These are phyloP conservation scores for Coleophoma eucalyptorum DNA, from an alignment of 2,329 filamentous ascomycete species.

Conservation along the genomic window DNA sequence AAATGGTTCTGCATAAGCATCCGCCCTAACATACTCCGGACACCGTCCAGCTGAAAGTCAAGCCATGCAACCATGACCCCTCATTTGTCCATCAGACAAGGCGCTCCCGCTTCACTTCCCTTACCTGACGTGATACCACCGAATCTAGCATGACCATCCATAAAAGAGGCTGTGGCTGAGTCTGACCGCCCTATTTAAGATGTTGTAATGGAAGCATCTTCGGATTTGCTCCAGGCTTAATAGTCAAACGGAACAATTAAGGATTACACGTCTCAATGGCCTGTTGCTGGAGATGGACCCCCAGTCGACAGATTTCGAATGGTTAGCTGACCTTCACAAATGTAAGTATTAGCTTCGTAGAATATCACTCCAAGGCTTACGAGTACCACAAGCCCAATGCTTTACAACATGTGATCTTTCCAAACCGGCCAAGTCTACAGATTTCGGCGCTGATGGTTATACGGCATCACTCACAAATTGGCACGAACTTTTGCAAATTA, in stretches of 20 bases:
- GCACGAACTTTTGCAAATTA: constrained; percentile 17
- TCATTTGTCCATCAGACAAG: too few species aligned
- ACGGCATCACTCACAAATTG: constrained; percentile 15
- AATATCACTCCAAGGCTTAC: neutral
- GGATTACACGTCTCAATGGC: neutral
- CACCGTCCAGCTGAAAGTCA: neutral
- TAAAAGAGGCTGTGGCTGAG: too few species aligned
- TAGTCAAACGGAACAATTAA: neutral
- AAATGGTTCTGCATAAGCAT: neutral
- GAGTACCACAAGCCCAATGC: constrained; percentile 7
- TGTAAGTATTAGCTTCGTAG: constrained; percentile 2
- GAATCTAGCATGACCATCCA: too few species aligned
- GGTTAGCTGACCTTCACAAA: constrained; percentile 11
- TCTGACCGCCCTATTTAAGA: too few species aligned
- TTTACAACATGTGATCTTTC: constrained; percentile 11
- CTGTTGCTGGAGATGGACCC: neutral
- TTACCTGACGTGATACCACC: too few species aligned
- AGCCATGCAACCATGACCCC: neutral
- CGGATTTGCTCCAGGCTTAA: too few species aligned
- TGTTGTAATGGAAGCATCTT: too few species aligned
- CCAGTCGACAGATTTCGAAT: constrained; percentile 3
- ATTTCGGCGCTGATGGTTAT: constrained; percentile 15
- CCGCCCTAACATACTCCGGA: neutral
- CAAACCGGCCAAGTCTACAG: constrained; percentile 11
- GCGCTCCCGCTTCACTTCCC: too few species aligned